A percentile compares a stretch with the other conserved stretches of the same genome.
These are phyloP conservation scores for Chaetomium fimeti DNA, from an alignment of 495 filamentous ascomycete species.

Conservation along the genomic window DNA sequence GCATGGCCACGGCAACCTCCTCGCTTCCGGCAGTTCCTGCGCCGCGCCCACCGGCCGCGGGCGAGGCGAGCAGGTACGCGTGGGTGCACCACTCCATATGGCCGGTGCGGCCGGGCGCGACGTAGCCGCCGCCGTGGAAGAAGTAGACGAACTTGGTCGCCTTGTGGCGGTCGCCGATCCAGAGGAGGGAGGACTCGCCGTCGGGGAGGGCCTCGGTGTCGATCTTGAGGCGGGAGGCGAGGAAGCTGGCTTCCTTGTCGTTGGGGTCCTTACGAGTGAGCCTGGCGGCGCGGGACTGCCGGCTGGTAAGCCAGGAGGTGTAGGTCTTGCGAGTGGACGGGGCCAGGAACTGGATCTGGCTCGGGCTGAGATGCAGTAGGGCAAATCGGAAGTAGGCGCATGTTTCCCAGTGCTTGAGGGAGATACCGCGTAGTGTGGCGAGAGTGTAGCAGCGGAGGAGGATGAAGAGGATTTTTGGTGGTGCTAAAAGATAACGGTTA, in stretches of 20 bases:
- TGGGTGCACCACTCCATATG: slow-evolving; percentile 35
- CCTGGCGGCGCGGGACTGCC: slow-evolving; percentile 7
- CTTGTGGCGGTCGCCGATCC: slow-evolving; percentile 34
- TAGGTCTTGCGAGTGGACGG: slow-evolving; percentile 21
- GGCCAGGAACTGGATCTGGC: slow-evolving; percentile 24
- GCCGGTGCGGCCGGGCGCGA: slow-evolving; percentile 23
- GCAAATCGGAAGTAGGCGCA: slow-evolving; percentile 28
- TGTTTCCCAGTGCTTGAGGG: slow-evolving; percentile 19
- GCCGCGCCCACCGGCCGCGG: neutral
- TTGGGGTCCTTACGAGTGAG: neutral
- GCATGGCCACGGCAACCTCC: slow-evolving; percentile 35
- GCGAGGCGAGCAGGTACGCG: slow-evolving; percentile 28
- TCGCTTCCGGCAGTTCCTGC: slow-evolving; percentile 16
- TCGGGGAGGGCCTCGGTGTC: slow-evolving; percentile 28
- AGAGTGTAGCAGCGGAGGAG: slow-evolving; percentile 22
- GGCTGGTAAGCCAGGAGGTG: slow-evolving; percentile 20
- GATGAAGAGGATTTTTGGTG: slow-evolving; percentile 25
- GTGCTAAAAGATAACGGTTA: slow-evolving; percentile 12
- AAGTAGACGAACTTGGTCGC: slow-evolving; percentile 39
- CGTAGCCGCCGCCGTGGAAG: slow-evolving; percentile 40
- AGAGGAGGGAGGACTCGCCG: slow-evolving; percentile 30
- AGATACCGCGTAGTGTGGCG: slow-evolving; percentile 25
- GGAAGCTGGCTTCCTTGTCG: slow-evolving; percentile 13
- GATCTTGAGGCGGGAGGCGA: slow-evolving; percentile 19
- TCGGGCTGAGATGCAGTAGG: slow-evolving; percentile 20